Base-by-base conservation (phyloP, 176 grass and related monocot species). In the Eragrostis nindensis region DNA sequence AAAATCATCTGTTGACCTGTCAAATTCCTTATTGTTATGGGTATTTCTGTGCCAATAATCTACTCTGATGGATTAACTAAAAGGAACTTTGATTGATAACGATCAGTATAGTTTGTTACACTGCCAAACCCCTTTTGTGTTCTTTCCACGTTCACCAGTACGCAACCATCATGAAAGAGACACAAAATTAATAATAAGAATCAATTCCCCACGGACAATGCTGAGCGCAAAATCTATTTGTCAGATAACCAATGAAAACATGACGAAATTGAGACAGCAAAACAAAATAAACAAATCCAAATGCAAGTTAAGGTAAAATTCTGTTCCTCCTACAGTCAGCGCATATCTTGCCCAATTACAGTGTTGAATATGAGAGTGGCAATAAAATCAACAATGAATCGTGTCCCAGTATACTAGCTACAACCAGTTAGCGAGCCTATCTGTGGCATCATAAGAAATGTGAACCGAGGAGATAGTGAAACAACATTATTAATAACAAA, bases 401-500 rank as follows among this genome's bases (percentile, higher is more conserved):
- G 21, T 78, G 38, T 66, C 48, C 30, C 27, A 52, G 27, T 38
- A 50, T 24, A 52, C 17, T 78, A 49, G 6, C 24, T 18, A 59
- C 17, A 45, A n/a, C 19, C 17, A 71, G 19, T 43, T 10, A 66
- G 13, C 13, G n/a, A 32, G 29, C 30, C 6, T 40, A 17, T 72
- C 26, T 70, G 21, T 74, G 30, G 47, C 46, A 74, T 11, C 18
- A 62, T 61, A n/a, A 78, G 43, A 84, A 77, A 69, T 62, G 5
- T 64, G 11, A 39, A 64, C 25, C 22, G 39, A 44, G 30, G 38
- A 79, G 44, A 85, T 36, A 30, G 24, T 75, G 36, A 85, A 67
- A 46, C 16, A 27, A 15, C 29, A 66, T 27, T 55, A 71, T 42
- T 56, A 71, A 44, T 11, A 74, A 73, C 27, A 40, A 43, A 40